phyloP scores from a whole-genome alignment of 345 rosid species.

The Melaleuca alternifolia region DNA sequence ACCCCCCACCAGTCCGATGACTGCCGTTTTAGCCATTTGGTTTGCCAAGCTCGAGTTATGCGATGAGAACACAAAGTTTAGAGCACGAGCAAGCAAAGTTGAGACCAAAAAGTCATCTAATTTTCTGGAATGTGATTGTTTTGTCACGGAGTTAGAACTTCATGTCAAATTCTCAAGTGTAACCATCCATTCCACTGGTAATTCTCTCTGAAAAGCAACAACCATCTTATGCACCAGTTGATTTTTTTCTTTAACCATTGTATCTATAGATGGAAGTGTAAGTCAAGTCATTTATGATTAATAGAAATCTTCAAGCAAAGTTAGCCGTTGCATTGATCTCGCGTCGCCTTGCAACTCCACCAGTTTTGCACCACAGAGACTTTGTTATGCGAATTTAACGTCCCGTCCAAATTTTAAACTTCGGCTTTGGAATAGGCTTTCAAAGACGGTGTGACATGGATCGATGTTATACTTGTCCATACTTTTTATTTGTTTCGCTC shows the following conservation, averaged over 20 bases:
- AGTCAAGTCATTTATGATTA: background rate
- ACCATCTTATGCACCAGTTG: background rate
- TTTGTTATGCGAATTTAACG: background rate
- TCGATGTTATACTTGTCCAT: background rate
- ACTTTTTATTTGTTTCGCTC: background rate
- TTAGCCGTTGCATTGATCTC: background rate
- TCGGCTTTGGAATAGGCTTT: background rate
- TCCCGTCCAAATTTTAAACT: background rate
- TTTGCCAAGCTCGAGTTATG: background rate
- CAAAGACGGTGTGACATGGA: background rate
- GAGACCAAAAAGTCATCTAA: too few species aligned
- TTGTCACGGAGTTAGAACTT: background rate
- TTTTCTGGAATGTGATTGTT: too few species aligned
- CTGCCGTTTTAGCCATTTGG: background rate
- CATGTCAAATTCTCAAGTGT: background rate
- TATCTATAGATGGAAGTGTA: background rate
- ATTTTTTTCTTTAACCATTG: background rate
- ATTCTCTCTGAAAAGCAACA: background rate
- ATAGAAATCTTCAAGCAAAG: background rate
- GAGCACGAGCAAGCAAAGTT: too few species aligned
- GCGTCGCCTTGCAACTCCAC: accelerated
- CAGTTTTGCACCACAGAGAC: background rate
- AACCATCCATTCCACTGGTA: background rate
- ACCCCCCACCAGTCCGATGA: background rate
- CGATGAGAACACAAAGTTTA: background rate